Conservation (phyloP, 495 filamentous ascomycete genomes). For the Podospora pseudoanserina region DNA sequence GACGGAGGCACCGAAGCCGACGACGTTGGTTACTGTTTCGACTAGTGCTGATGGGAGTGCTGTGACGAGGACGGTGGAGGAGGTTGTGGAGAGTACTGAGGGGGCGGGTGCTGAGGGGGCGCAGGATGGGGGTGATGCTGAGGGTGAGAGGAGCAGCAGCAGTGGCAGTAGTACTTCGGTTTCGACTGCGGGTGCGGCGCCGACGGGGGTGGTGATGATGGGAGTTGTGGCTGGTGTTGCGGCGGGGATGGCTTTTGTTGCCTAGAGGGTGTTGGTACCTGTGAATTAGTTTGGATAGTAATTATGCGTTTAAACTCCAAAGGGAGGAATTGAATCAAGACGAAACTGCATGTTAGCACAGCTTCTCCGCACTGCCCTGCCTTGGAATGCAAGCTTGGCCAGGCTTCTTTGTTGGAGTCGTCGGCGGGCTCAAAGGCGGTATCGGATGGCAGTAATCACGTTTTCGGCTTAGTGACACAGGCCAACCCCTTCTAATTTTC, state of each 20-base stretch:
- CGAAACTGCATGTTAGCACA: neutral
- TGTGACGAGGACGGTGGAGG: neutral
- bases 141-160: neutral
- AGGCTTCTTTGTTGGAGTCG: neutral
- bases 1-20: neutral
- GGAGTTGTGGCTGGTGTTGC: slow-evolving; percentile 15
- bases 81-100: neutral
- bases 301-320: neutral
- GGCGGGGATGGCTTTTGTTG: slow-evolving; percentile 8
- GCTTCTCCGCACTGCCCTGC: neutral
- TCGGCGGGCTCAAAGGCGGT: neutral
- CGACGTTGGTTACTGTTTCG: slow-evolving; percentile 2
- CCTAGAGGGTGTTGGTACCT: neutral
- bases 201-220: slow-evolving; percentile 16
- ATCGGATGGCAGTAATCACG: neutral
- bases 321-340: neutral
- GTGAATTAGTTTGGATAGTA: neutral
- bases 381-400: neutral
- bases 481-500: slow-evolving; percentile 31
- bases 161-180: neutral
- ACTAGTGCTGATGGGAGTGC: neutral
- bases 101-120: neutral
- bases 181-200: slow-evolving; percentile 17
- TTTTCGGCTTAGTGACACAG: slow-evolving; percentile 24
- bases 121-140: neutral